Percentiles rank a stretch among this genome's conserved stretches.
Evolutionary conservation across 225 moss, liverwort and hornwort genomes (phyloP).

Genomic region (Polytrichum commune): DNA sequence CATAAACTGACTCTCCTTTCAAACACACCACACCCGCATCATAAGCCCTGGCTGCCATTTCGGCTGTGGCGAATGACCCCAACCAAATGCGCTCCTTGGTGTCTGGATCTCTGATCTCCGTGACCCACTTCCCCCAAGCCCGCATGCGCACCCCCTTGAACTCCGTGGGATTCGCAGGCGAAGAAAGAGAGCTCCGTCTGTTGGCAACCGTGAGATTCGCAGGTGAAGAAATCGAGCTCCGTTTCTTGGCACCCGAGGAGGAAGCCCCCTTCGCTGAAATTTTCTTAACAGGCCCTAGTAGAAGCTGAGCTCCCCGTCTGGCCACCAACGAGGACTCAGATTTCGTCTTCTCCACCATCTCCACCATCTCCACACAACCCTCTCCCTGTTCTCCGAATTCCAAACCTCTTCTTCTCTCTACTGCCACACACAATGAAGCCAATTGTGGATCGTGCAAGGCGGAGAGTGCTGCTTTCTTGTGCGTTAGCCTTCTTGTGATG

Average conservation of each 20-base stretch:
- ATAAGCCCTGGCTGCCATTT: background rate
- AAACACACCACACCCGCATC: background rate
- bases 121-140: constrained; percentile 14
- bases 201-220: too few relatives aligned
- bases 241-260: background rate
- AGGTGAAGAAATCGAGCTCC: too few relatives aligned
- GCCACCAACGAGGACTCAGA: background rate
- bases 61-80: background rate
- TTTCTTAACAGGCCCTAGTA: background rate
- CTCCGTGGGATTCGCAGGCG: too few relatives aligned
- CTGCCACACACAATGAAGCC: too few relatives aligned
- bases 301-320: background rate
- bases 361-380: background rate
- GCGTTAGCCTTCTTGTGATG: too few relatives aligned
- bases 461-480: too few relatives aligned
- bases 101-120: constrained; percentile 4
- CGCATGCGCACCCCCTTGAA: constrained; percentile 11
- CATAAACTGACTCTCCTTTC: constrained; percentile 6
- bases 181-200: too few relatives aligned
- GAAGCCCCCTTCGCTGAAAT: background rate
- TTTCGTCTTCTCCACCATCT: constrained; percentile 9
- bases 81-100: constrained; percentile 3
- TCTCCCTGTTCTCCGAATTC: too few relatives aligned
- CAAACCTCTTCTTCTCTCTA: too few relatives aligned
- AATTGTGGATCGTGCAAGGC: too few relatives aligned